Percentiles rank a stretch among this genome's conserved stretches.
phyloP scores from a whole-genome alignment of 1,139 yeast genomes.

The Scheffersomyces titani region DNA sequence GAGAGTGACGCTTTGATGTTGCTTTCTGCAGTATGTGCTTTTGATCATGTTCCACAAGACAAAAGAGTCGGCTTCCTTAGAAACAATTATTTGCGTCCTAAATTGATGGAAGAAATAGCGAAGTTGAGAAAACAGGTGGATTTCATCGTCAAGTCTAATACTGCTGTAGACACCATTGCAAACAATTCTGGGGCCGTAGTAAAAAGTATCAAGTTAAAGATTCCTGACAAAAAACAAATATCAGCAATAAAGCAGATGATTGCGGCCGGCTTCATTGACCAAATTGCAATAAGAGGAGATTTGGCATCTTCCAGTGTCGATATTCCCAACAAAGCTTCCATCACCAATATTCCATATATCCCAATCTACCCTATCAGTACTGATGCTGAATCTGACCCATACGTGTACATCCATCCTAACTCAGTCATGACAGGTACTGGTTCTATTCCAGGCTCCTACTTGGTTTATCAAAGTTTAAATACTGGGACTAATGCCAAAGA shows the following conservation, averaged over 20 bases:
- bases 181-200: conserved; percentile 37
- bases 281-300: conserved; percentile 84
- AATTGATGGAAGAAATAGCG: conserved; percentile 79
- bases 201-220: conserved; percentile 58
- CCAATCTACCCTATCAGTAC: conserved; percentile 61
- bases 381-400: conserved; percentile 47
- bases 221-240: conserved; percentile 71
- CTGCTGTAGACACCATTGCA: conserved; percentile 60
- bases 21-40: conserved; percentile 85
- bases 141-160: conserved; percentile 67
- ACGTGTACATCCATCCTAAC: conserved; percentile 74
- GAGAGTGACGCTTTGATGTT: conserved; percentile 74
- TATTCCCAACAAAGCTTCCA: conserved; percentile 57
- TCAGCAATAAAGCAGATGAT: conserved; percentile 87
- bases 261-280: conserved; percentile 91
- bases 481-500: conserved; percentile 42
- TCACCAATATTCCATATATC: conserved; percentile 70
- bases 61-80: conserved; percentile 49
- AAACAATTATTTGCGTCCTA: conserved; percentile 64
- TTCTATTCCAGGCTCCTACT: conserved; percentile 69
- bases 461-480: conserved; percentile 69
- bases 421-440: conserved; percentile 61
- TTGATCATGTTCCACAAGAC: conserved; percentile 67
- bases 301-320: conserved; percentile 63
- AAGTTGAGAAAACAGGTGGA: conserved; percentile 81